Percentiles rank a stretch among this genome's conserved stretches.
Conservation (phyloP, 805 yeast genomes). For the Ogataea dorogensis region DNA sequence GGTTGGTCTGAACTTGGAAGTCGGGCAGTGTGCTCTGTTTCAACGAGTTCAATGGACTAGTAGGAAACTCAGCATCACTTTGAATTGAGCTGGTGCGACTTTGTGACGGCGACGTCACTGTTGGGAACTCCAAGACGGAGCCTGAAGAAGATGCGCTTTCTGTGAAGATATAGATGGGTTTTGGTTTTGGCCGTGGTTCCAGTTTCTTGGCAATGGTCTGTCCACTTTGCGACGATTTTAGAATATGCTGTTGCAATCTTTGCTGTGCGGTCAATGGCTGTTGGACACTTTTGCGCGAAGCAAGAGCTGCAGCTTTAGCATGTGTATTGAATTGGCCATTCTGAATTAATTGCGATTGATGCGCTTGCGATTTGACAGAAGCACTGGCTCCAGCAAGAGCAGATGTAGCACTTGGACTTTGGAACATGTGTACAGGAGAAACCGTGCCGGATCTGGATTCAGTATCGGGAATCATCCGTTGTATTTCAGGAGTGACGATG, state of each 20-base stretch:
- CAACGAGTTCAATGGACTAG: conserved; percentile 33
- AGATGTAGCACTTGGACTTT: conserved; percentile 14
- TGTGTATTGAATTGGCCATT: conserved; percentile 10
- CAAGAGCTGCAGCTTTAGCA: conserved; percentile 26
- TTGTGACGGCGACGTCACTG: conserved; percentile 8
- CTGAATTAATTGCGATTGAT: conserved; percentile 5
- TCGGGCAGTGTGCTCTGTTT: conserved; percentile 24
- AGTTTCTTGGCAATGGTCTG: conserved; percentile 29
- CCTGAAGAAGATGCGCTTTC: conserved; percentile 7
- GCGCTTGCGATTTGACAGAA: conserved; percentile 18
- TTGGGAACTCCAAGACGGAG: conserved; percentile 3
- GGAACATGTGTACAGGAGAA: conserved; percentile 16
- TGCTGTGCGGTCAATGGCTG: conserved; percentile 34
- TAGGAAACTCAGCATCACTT: conserved; percentile 24
- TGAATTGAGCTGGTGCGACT: conserved; percentile 27
- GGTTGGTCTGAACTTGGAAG: conserved; percentile 12
- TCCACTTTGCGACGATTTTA: conserved; percentile 33
- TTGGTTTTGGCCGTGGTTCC: conserved; percentile 25
- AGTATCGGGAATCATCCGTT: conserved; percentile 7
- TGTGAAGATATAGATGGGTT: conserved; percentile 18
- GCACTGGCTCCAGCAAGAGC: conserved; percentile 30
- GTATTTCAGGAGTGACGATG: conserved; percentile 18
- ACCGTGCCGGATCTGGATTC: conserved; percentile 2
- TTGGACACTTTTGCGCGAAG: conserved; percentile 16
- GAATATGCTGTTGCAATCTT: conserved; percentile 36